A percentile compares a stretch with the other conserved stretches of the same genome.
Conservation (phyloP, 768 basidiomycete species). For the Mycena alexandri region DNA sequence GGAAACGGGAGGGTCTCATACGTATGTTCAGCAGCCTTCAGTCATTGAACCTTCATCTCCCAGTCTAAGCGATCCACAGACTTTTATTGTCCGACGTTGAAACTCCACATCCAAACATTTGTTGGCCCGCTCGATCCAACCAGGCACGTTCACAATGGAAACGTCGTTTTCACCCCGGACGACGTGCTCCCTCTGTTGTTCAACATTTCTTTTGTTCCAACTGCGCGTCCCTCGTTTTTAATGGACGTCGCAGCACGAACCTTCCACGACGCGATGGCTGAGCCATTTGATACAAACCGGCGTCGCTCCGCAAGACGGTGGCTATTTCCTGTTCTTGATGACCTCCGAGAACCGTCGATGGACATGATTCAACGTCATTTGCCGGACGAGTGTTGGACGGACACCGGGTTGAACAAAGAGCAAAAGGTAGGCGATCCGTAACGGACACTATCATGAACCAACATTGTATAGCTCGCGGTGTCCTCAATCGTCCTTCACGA, state of each 20-base stretch:
- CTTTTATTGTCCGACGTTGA: conserved; percentile 55
- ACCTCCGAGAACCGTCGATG: conserved; percentile 40
- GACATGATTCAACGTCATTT: conserved; percentile 44
- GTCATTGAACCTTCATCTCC: background rate
- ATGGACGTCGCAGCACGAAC: conserved; percentile 57
- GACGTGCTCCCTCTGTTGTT: conserved; percentile 56
- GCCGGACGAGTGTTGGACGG: conserved; percentile 54
- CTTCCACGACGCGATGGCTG: conserved; percentile 43
- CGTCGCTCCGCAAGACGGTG: conserved; percentile 53
- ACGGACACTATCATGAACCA: background rate
- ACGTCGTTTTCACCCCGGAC: conserved; percentile 47
- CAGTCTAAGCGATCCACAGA: conserved; percentile 43
- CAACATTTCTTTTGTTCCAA: conserved; percentile 64
- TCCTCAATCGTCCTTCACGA: conserved; percentile 57
- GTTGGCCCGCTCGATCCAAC: conserved; percentile 37
- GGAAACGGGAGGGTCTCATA: conserved; percentile 61
- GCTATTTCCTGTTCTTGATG: conserved; percentile 58
- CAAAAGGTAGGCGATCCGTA: conserved; percentile 51
- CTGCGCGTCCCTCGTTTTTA: conserved; percentile 54
- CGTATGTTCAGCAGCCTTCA: conserved; percentile 48
- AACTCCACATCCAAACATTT: conserved; percentile 54
- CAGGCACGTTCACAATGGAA: conserved; percentile 17
- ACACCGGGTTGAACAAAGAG: conserved; percentile 61
- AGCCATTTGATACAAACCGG: conserved; percentile 26
- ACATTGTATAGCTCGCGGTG: conserved; percentile 53